Evolutionary conservation across 495 filamentous ascomycete genomes (phyloP).

Genomic region (Penicillium roqueforti): DNA sequence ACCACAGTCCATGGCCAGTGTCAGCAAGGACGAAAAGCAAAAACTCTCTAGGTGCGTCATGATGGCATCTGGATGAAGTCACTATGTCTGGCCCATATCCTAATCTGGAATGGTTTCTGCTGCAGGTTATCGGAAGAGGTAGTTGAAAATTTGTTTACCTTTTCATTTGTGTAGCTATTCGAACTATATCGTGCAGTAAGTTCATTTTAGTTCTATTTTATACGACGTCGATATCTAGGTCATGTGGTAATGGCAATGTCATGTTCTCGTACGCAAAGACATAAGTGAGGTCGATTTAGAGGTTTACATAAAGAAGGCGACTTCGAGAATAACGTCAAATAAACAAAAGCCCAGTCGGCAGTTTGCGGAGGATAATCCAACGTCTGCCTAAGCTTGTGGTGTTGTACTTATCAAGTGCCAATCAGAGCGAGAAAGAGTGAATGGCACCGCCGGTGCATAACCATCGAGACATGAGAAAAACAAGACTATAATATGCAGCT

Average conservation of each 20-base stretch:
- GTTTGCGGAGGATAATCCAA: constrained; percentile 6
- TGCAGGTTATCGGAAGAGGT: background rate
- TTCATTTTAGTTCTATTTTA: background rate
- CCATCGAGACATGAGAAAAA: background rate
- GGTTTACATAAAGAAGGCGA: background rate
- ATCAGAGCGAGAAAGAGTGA: background rate
- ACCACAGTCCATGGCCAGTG: constrained; percentile 8
- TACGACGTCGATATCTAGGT: background rate
- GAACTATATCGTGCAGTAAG: background rate
- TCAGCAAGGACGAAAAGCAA: constrained; percentile 12
- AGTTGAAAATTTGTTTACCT: background rate
- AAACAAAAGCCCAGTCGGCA: constrained; percentile 8
- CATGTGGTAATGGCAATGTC: background rate
- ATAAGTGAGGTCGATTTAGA: background rate
- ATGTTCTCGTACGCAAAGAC: constrained; percentile 1
- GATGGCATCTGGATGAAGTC: constrained; percentile 29
- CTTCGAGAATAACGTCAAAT: background rate
- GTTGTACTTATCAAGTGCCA: background rate
- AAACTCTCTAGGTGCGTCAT: constrained; percentile 35
- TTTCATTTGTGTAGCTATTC: constrained; percentile 2
- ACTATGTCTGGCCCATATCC: background rate
- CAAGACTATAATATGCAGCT: too few species aligned
- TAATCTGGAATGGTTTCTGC: background rate
- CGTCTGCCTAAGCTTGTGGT: background rate
- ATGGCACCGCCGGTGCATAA: constrained; percentile 14